These are phyloP conservation scores for Xylaria cubensis DNA, from an alignment of 495 filamentous ascomycete genomes.

Conservation along the genomic window DNA sequence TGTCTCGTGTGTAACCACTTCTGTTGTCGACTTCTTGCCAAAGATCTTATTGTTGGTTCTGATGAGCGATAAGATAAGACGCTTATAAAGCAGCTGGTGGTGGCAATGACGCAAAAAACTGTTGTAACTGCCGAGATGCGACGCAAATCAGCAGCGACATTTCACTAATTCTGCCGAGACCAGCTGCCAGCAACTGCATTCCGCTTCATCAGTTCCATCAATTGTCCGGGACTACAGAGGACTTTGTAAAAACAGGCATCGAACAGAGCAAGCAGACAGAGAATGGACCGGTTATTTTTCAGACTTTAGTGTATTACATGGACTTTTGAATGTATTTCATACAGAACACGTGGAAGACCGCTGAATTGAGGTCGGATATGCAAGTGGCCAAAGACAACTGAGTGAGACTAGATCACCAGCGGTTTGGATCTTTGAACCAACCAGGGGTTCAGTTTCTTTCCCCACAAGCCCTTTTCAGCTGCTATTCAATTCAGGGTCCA, in stretches of 20 bases:
- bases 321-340: too few relatives aligned
- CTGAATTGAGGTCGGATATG: neutral
- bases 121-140: neutral
- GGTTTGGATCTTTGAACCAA: neutral
- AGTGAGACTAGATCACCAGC: neutral
- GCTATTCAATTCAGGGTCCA: neutral
- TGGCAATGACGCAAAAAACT: constrained; percentile 28
- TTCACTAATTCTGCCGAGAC: neutral
- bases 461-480: constrained; percentile 5
- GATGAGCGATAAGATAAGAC: constrained; percentile 24
- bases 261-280: neutral
- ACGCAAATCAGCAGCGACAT: constrained; percentile 8
- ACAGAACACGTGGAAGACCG: neutral
- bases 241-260: too few relatives aligned
- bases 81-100: constrained; percentile 24
- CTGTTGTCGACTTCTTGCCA: neutral
- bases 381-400: neutral
- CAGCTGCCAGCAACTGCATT: constrained; percentile 12
- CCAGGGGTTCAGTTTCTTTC: neutral
- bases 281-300: too few relatives aligned
- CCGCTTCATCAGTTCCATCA: neutral
- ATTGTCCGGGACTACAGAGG: neutral
- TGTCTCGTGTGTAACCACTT: neutral
- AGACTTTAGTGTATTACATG: too few relatives aligned
- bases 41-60: constrained; percentile 11